Evolutionary conservation across 139 green algal genomes (phyloP).

Genomic region (Micractinium conductrix): DNA sequence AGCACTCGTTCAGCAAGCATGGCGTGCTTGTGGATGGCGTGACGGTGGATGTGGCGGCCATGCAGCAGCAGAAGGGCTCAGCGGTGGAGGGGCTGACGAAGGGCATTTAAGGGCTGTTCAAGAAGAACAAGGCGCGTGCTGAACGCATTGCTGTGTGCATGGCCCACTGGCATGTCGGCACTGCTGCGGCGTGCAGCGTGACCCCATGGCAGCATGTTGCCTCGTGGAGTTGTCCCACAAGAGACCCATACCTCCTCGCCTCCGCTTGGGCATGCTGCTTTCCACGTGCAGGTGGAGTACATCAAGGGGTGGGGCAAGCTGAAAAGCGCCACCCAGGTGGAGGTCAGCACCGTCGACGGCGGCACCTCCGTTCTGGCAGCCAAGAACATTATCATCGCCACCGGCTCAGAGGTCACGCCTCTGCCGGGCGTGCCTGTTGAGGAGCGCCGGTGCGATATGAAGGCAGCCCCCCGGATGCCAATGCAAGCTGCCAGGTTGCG

Average conservation of each 20-base stretch:
- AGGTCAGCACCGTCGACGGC: conserved; percentile 83
- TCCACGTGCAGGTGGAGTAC: conserved; percentile 90
- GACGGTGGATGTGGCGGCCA: conserved; percentile 80
- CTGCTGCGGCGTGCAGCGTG: background rate
- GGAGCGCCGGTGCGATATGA: conserved; percentile 89
- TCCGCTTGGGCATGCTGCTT: too few relatives aligned
- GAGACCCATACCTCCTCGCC: too few relatives aligned
- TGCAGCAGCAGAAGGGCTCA: conserved; percentile 95
- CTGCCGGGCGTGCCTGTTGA: conserved; percentile 93
- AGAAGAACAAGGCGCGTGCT: conserved; percentile 97
- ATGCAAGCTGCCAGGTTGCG: too few relatives aligned
- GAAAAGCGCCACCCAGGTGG: conserved; percentile 76
- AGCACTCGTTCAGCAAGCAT: conserved; percentile 81
- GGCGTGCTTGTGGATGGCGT: conserved; percentile 79
- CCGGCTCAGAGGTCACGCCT: conserved; percentile 91
- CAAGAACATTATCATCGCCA: conserved; percentile 98
- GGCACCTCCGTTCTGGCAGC: conserved; percentile 57
- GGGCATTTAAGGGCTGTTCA: conserved; percentile 98
- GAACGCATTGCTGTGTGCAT: background rate
- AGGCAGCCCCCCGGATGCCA: too few relatives aligned
- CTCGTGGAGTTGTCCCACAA: too few relatives aligned
- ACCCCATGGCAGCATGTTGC: background rate
- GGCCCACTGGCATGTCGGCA: background rate
- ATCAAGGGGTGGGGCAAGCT: conserved; percentile 95
- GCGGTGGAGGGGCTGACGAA: conserved; percentile 95